phyloP scores from a whole-genome alignment of 2,329 filamentous ascomycete genomes.

The Colletotrichum euphorbiae region DNA sequence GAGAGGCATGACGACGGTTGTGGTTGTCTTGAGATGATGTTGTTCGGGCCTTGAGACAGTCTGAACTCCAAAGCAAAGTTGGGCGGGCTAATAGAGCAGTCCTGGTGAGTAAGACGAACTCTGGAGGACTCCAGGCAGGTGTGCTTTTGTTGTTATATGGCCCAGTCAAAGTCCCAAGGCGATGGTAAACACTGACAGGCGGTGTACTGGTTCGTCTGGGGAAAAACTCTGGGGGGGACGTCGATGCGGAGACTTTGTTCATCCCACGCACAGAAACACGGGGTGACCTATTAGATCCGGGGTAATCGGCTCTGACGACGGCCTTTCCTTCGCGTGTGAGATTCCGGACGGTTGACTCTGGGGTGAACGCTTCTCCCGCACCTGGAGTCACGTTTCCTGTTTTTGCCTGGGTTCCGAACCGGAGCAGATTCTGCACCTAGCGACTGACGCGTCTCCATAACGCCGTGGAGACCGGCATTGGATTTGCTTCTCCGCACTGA shows the following conservation, averaged over 20 bases:
- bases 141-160: conserved; percentile 39
- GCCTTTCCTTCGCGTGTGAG: neutral
- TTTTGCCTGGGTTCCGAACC: conserved; percentile 31
- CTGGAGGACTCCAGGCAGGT: conserved; percentile 20
- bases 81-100: conserved; percentile 22
- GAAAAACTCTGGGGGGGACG: conserved; percentile 38
- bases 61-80: conserved; percentile 20
- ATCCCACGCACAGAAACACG: conserved; percentile 18
- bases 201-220: conserved; percentile 35
- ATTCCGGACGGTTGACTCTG: conserved; percentile 19
- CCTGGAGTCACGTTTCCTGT: conserved; percentile 9
- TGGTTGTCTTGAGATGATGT: conserved; percentile 19
- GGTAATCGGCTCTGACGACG: conserved; percentile 24
- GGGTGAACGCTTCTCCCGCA: conserved; percentile 40
- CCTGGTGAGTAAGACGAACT: neutral
- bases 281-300: conserved; percentile 27
- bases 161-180: conserved; percentile 3
- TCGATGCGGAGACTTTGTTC: conserved; percentile 32
- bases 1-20: conserved; percentile 53
- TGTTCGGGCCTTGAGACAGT: conserved; percentile 25
- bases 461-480: conserved; percentile 24
- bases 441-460: conserved; percentile 37
- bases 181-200: conserved; percentile 22
- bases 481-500: conserved; percentile 32
- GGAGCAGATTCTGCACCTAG: conserved; percentile 36